Base-by-base conservation (phyloP, 2,329 filamentous ascomycete species). In the Chlorencoelia australis region DNA sequence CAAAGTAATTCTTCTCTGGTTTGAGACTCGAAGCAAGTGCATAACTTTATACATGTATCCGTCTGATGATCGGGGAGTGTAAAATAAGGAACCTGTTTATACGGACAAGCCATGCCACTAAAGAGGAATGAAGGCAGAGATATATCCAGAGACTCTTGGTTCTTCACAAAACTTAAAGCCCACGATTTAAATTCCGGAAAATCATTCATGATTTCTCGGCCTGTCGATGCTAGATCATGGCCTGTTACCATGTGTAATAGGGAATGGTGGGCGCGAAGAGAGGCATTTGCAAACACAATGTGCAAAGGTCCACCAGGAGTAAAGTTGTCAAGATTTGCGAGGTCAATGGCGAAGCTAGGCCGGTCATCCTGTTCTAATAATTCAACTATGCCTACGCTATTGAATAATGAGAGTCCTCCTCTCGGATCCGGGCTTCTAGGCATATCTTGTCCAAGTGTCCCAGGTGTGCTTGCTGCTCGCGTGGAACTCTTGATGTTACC, bases 321-420 rank as follows among this genome's bases (percentile, higher is more conserved):
- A 30, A 65, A 67, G 47, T 77, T 79, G n/a, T 61, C 56, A 1
- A 65, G 57, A 49, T 79, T 73, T 6, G 65, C 64, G 33, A 83
- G 59, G 50, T 89, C 82, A 21, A 89, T 65, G 27, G 89, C 69
- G 49, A 89, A 85, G 0, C 80, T 83, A 3, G 82, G 84, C 30
- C 84, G 67, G 33, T 80, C 73, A 54, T 91, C 84, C 46, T 82
- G 73, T 52, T 89, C 82, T 26, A 91, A 59, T 25, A 89, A 62
- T 55, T 89, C 84, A 14, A 79, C 60, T 7, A 85, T 68, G 16
- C 80, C 78, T 34, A 87, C 66, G 17, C 71, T 70, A 27, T 73
- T 72, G 4, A 88, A 64, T 33, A 75, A 61, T 34, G 75, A 67
- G 29, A 74, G 45, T 4, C 66, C 64, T 5, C 62, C 58, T 43